Base-by-base conservation (phyloP, 2,329 filamentous ascomycete genomes). In the Verticillium alfalfae region DNA sequence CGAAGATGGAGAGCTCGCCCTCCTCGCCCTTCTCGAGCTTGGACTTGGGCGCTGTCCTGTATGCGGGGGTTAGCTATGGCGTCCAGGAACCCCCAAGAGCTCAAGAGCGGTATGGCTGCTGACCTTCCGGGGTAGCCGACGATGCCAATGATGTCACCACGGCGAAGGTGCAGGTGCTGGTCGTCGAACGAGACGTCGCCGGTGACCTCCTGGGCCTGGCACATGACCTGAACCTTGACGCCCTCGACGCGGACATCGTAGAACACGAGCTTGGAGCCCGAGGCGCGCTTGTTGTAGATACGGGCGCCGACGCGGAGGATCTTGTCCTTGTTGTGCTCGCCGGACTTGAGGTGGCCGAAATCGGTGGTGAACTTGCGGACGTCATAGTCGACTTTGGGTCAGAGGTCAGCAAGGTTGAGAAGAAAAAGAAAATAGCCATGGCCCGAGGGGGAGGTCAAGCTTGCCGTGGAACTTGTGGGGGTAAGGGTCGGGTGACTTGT, bases 1-100 rank as follows among this genome's bases (percentile, higher is more conserved):
- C 95, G 72, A 97, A 96, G 75, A 99, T 92, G 52, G 92, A 96
- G 59, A 99, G 84, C 78, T 99, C 94, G 66, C 95, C 95, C 68
- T 93, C 90, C 71, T 89, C 87, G 66, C 92, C 86, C 74, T 82
- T 82, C 71, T 81, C 85, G 71, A 90, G 90, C 83, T 93, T 92
- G 78, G 88, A 95, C 87, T 95, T 95, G 69, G 95, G 95, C 66
- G 88, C 89, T 52, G 93, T 98, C 62, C 93, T 64, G 56, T 38
- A 2, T 31, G 26, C 26, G 1, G 3, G 12, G 6, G 38, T 61
- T 38, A 63, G 55, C 16, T 34, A 22, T 34, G 15, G 34, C 18
- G 18, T n/a, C 37, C 8, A 8, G 31, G 9, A 5, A 31, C 26
- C 26, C 12, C 16, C n/a, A 22, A 9, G 13, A 34, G 38, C 12